phyloP scores from a whole-genome alignment of 2,329 filamentous ascomycete species.

The Gaeumannomyces tritici region DNA sequence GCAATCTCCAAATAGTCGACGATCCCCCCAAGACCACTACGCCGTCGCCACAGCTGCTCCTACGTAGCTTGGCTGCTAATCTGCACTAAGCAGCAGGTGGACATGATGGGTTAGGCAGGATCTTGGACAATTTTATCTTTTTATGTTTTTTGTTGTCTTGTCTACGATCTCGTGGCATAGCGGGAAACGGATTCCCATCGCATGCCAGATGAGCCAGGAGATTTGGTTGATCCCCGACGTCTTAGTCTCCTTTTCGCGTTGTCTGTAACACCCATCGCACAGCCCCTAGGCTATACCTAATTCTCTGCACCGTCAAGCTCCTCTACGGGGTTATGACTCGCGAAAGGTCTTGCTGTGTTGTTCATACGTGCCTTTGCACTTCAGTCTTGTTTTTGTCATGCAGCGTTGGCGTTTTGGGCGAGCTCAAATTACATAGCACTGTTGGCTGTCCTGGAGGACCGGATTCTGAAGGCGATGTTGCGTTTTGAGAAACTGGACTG shows the following conservation, averaged over 20 bases:
- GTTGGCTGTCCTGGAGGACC: no score
- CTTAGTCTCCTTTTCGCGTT: not conserved
- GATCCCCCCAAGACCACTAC: slow-evolving; percentile 1
- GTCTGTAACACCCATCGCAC: no score
- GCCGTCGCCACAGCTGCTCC: not conserved
- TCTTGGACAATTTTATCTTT: slow-evolving; percentile 4
- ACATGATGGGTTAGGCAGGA: not conserved
- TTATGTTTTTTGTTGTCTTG: slow-evolving; percentile 6
- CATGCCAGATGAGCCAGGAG: no score
- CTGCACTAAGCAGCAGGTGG: not conserved
- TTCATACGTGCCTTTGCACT: no score
- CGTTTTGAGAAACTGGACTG: no score
- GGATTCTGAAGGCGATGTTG: no score
- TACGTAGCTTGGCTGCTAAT: not conserved
- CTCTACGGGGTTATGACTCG: not conserved
- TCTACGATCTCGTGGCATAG: no score
- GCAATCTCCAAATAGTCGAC: slow-evolving; percentile 18
- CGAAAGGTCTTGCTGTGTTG: no score
- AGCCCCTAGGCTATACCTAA: no score
- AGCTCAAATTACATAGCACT: no score
- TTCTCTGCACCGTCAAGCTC: no score
- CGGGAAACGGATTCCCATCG: no score
- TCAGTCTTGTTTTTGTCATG: slow-evolving; percentile 1
- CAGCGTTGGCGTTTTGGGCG: slow-evolving; percentile 9
- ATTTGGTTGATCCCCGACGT: slow-evolving; percentile 1